Evolutionary conservation across 768 basidiomycete genomes (phyloP).

Genomic region (Clathrus columnatus): DNA sequence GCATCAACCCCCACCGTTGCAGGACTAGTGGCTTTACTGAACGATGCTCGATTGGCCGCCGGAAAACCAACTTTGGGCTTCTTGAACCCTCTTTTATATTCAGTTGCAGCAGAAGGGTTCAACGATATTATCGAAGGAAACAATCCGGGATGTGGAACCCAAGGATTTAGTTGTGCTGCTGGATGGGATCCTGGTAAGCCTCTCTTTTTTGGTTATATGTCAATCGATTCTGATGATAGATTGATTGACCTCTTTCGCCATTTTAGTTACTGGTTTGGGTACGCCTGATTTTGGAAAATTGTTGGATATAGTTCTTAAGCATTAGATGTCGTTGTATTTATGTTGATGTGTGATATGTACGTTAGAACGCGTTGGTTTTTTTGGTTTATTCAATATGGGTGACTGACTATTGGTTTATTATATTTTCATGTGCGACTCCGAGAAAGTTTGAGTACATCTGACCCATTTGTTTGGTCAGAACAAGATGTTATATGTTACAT

Average conservation of each 20-base stretch:
- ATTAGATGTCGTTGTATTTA: no score
- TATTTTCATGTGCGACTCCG: no score
- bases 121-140: conserved; percentile 10
- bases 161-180: conserved; percentile 18
- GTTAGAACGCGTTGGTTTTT: no score
- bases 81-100: conserved; percentile 10
- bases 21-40: conserved; percentile 1
- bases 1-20: conserved; percentile 9
- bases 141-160: conserved; percentile 23
- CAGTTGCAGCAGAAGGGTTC: background rate
- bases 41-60: background rate
- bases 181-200: conserved; percentile 23
- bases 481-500: no score
- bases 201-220: background rate
- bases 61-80: conserved; percentile 10
- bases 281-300: conserved; percentile 17
- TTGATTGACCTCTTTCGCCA: background rate
- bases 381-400: no score
- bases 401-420: no score
- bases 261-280: conserved; percentile 24
- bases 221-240: background rate
- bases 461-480: no score
- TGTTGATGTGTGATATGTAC: no score
- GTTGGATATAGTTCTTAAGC: no score
- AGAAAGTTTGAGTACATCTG: no score